A percentile compares a stretch with the other conserved stretches of the same genome.
phyloP scores from a whole-genome alignment of 257 asterid genomes.

The Paulownia fortunei region DNA sequence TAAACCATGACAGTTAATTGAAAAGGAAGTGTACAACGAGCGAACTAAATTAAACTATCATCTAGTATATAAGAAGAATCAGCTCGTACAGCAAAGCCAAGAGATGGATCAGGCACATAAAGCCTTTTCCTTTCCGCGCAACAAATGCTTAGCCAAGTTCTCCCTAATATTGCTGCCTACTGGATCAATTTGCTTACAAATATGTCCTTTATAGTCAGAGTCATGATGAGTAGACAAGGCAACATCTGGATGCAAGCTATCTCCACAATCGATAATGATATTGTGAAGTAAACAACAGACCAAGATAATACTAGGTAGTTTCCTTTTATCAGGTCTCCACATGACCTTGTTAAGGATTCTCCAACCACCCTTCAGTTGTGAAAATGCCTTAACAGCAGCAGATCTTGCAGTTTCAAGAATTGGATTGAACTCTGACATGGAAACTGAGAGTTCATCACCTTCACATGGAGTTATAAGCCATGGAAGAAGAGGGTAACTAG shows the following conservation, averaged over 20 bases:
- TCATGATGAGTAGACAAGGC: constrained; percentile 72
- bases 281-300: constrained; percentile 95
- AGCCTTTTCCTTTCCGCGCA: constrained; percentile 28
- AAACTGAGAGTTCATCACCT: constrained; percentile 43
- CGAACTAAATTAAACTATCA: not conserved
- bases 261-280: constrained; percentile 84
- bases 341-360: constrained; percentile 95
- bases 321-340: constrained; percentile 96
- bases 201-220: constrained; percentile 41
- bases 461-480: constrained; percentile 88
- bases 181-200: constrained; percentile 58
- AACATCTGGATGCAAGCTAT: constrained; percentile 62
- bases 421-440: constrained; percentile 45
- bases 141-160: constrained; percentile 51
- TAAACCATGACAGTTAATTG: not conserved
- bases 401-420: constrained; percentile 60
- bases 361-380: constrained; percentile 89
- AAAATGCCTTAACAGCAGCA: constrained; percentile 69
- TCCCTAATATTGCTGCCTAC: constrained; percentile 61
- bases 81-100: not conserved
- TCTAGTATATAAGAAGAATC: not conserved
- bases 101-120: not conserved
- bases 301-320: constrained; percentile 84
- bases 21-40: not conserved
- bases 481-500: constrained; percentile 84